A percentile compares a stretch with the other conserved stretches of the same genome.
Evolutionary conservation across 2,329 filamentous ascomycete species (phyloP).

Genomic region (Xylariaceae sp.): DNA sequence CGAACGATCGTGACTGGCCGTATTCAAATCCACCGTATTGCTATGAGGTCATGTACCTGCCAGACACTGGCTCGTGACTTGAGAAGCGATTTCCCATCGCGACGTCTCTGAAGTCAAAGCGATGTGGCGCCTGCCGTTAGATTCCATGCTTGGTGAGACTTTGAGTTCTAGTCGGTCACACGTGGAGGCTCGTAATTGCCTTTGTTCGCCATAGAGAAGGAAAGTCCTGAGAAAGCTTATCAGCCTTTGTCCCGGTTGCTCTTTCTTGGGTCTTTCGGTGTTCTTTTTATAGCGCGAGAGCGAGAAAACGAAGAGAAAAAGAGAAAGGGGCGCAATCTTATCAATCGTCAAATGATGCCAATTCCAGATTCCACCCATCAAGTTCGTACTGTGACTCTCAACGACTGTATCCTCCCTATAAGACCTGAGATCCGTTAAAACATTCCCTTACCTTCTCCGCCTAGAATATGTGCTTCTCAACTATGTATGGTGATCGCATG

Average conservation of each 20-base stretch:
- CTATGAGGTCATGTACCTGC: not conserved
- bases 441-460: not conserved
- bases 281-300: not conserved
- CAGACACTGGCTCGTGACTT: not conserved
- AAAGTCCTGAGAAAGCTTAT: not conserved
- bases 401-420: not conserved
- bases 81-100: not conserved
- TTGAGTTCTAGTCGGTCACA: not conserved
- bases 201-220: conserved; percentile 7
- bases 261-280: not conserved
- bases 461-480: too few relatives aligned
- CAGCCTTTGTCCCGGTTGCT: conserved; percentile 3
- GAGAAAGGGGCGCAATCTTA: not conserved
- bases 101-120: not conserved
- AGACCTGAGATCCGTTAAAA: not conserved
- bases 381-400: too few relatives aligned
- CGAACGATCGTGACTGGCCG: not conserved
- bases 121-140: conserved; percentile 2
- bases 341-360: too few relatives aligned
- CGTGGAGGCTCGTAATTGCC: conserved; percentile 7
- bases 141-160: conserved; percentile 3
- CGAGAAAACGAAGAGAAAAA: not conserved
- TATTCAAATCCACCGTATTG: too few relatives aligned
- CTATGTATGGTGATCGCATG: too few relatives aligned
- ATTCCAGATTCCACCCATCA: too few relatives aligned